Conservation (phyloP, 2,329 filamentous ascomycete species). For the Cladosporium austrohemisphaericum region DNA sequence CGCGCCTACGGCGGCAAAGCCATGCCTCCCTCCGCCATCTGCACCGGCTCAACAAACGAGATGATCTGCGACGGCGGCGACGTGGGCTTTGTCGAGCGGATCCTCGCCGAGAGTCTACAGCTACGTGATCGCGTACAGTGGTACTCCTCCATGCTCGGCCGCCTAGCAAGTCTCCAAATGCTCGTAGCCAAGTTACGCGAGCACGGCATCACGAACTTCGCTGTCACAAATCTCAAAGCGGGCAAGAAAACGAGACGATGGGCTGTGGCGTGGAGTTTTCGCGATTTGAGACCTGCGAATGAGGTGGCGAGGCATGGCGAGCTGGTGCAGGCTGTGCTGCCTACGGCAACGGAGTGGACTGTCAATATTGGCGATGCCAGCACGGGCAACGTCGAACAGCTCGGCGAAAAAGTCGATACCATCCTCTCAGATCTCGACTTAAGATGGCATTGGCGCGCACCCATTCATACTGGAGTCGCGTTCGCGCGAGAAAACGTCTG, state of each 20-base stretch:
- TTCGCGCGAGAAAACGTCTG: slow-evolving; percentile 70
- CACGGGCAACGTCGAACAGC: slow-evolving; percentile 31
- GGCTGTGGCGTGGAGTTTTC: slow-evolving; percentile 86
- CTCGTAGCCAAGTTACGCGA: slow-evolving; percentile 58
- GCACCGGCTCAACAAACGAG: slow-evolving; percentile 73
- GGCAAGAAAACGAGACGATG: slow-evolving; percentile 76
- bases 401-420: slow-evolving; percentile 40
- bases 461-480: slow-evolving; percentile 55
- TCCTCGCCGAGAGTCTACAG: slow-evolving; percentile 65
- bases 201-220: slow-evolving; percentile 68
- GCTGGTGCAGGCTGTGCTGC: slow-evolving; percentile 28
- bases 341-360: slow-evolving; percentile 48
- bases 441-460: slow-evolving; percentile 61
- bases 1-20: slow-evolving; percentile 54
- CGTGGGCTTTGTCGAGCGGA: slow-evolving; percentile 65
- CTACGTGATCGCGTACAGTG: slow-evolving; percentile 65
- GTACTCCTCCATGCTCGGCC: slow-evolving; percentile 91
- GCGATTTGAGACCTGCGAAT: slow-evolving; percentile 59
- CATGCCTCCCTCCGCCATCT: slow-evolving; percentile 63
- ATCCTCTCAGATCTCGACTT: slow-evolving; percentile 57
- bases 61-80: slow-evolving; percentile 79
- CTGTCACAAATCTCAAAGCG: slow-evolving; percentile 74
- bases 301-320: slow-evolving; percentile 30
- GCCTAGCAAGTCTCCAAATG: slow-evolving; percentile 62
- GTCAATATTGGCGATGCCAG: slow-evolving; percentile 35